phyloP scores from a whole-genome alignment of 164 flowering plant species.

The Dillenia turbinata region DNA sequence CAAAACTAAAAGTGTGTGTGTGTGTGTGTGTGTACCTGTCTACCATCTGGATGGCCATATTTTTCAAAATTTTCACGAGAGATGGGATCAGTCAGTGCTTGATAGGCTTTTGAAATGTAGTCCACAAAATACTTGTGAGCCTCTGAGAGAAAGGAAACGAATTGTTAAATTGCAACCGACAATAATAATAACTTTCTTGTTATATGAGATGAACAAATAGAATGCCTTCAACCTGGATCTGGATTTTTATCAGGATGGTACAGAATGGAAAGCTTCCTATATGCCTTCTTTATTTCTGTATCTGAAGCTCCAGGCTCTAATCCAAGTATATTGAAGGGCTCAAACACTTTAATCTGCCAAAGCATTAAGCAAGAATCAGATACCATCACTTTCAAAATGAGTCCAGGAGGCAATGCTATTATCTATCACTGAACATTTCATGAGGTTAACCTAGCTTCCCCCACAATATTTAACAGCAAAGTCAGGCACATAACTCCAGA shows the following conservation, averaged over 20 bases:
- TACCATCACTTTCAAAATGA: too few relatives aligned
- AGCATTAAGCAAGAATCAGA: background rate
- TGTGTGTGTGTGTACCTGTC: conserved; percentile 51
- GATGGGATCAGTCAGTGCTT: conserved; percentile 91
- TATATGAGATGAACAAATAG: conserved; percentile 14
- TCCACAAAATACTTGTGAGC: conserved; percentile 90
- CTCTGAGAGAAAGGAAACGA: conserved; percentile 45
- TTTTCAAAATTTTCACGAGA: conserved; percentile 97
- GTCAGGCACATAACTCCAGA: too few relatives aligned
- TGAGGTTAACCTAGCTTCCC: too few relatives aligned
- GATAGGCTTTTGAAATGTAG: conserved; percentile 92
- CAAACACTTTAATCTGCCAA: conserved; percentile 71
- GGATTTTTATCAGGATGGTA: conserved; percentile 99
- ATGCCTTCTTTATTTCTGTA: conserved; percentile 89
- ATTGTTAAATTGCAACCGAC: conserved; percentile 3
- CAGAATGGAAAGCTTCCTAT: conserved; percentile 87
- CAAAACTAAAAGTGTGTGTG: too few relatives aligned
- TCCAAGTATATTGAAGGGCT: conserved; percentile 89
- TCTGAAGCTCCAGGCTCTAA: conserved; percentile 82
- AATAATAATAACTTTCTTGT: background rate
- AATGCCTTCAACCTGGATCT: conserved; percentile 82
- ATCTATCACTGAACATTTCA: too few relatives aligned
- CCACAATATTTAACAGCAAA: too few relatives aligned
- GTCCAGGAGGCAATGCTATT: too few relatives aligned
- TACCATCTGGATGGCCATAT: conserved; percentile 99